A percentile compares a stretch with the other conserved stretches of the same genome.
Evolutionary conservation across 2,329 filamentous ascomycete species (phyloP).

Genomic region (Sodiomyces alkalinus): DNA sequence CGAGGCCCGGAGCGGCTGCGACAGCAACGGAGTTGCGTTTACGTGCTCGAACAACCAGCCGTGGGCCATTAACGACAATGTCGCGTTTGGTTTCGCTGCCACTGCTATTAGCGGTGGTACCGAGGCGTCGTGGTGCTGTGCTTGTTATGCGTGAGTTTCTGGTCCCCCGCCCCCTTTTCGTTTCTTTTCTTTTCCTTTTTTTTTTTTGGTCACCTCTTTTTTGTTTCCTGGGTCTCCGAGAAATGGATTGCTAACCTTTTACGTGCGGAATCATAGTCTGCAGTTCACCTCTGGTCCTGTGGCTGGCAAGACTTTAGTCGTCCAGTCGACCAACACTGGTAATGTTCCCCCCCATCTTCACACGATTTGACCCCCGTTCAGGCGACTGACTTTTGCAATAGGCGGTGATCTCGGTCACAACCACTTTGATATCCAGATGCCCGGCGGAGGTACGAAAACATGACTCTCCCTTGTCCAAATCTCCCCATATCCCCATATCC

Average conservation of each 20-base stretch:
- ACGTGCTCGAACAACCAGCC: slow-evolving; percentile 48
- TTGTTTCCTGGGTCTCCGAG: not conserved
- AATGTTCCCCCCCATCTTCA: too few relatives aligned
- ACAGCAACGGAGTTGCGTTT: slow-evolving; percentile 40
- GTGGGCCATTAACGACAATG: slow-evolving; percentile 40
- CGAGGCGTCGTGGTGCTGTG: slow-evolving; percentile 49
- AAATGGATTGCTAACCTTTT: slow-evolving; percentile 13
- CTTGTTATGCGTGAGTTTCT: slow-evolving; percentile 36
- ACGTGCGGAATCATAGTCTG: slow-evolving; percentile 26
- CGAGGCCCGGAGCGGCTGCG: slow-evolving; percentile 36
- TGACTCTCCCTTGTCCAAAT: too few relatives aligned
- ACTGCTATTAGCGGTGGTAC: slow-evolving; percentile 36
- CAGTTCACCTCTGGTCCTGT: slow-evolving; percentile 35
- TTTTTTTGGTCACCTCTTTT: too few relatives aligned
- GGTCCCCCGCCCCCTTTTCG: not conserved
- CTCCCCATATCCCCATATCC: too few relatives aligned
- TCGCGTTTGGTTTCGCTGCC: slow-evolving; percentile 53
- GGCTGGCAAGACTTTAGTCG: slow-evolving; percentile 45
- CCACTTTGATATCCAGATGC: slow-evolving; percentile 44
- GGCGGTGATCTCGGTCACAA: slow-evolving; percentile 38
- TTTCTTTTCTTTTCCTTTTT: too few relatives aligned
- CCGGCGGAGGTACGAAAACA: slow-evolving; percentile 36
- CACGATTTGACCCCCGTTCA: too few relatives aligned
- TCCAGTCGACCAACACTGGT: slow-evolving; percentile 52
- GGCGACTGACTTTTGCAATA: too few relatives aligned